Percentiles rank a stretch among this genome's conserved stretches.
Evolutionary conservation across 225 moss, liverwort and hornwort species (phyloP).

Genomic region (Lunularia cruciata): DNA sequence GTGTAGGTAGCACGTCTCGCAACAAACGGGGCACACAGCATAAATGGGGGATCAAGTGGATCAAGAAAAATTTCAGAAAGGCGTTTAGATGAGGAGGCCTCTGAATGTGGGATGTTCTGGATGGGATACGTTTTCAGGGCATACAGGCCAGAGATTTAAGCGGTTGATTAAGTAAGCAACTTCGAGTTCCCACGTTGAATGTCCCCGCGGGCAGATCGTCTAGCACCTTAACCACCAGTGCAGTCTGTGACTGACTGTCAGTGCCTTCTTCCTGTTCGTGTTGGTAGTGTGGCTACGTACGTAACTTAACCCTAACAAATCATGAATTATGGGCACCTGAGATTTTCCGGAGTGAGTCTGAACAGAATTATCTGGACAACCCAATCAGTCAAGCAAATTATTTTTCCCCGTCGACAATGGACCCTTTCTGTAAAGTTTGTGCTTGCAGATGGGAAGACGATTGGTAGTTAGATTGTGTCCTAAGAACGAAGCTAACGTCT

Average conservation of each 20-base stretch:
- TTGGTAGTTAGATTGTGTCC: not conserved
- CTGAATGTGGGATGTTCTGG: no score
- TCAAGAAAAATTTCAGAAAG: constrained; percentile 46
- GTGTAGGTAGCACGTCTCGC: constrained; percentile 16
- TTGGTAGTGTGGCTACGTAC: not conserved
- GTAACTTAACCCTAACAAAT: not conserved
- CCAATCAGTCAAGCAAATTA: not conserved
- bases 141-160: not conserved
- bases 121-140: no score
- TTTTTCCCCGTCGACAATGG: not conserved
- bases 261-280: not conserved
- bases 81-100: constrained; percentile 34
- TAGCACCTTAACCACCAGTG: not conserved
- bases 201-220: not conserved
- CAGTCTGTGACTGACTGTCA: not conserved
- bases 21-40: not conserved
- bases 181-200: not conserved
- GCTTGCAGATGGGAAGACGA: constrained; percentile 16
- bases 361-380: not conserved
- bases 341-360: not conserved
- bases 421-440: constrained; percentile 4
- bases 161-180: not conserved
- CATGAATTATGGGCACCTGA: not conserved
- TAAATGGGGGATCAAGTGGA: constrained; percentile 46
- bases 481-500: no score